Base-by-base conservation (phyloP, 768 basidiomycete species). In the Suillus subalutaceus region DNA sequence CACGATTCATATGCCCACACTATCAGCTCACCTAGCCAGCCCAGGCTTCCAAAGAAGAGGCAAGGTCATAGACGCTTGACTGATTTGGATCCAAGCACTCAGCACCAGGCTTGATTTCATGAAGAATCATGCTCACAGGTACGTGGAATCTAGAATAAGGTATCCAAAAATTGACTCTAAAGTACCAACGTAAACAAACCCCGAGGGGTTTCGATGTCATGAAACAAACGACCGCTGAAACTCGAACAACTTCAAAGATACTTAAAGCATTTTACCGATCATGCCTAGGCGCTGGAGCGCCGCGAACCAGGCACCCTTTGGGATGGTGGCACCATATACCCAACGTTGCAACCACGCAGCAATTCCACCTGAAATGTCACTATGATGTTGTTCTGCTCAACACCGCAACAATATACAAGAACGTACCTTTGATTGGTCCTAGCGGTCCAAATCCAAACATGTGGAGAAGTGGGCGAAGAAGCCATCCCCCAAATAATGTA, bases 401-500 rank as follows among this genome's bases (percentile, higher is more conserved):
- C 23, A 40, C 1, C 15, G 43, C 60, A 13, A 35, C 4, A 30
- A 26, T 18, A 62, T 16, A 67, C 32, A 30, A 38, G 3, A 32
- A 56, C 35, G 3, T 40, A 79, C 79, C 77, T 77, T 79, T 76
- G 4, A 73, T 70, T 6, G 77, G 76, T 6, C 79, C 79, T 18
- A n/a, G 40, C 16, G 75, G 74, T 0, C 77, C 76, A 63, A 81
- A 80, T n/a, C 80, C 81, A 63, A 82, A 78, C 2, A 80, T 8
- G 3, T 72, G 60, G 15, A 79, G 63, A 9, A 81, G 13, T 9
- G 72, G 76, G 20, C 78, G 75, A 37, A 79, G 65, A 18, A 83
- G 13, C 69, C 67, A 72, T 26, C 46, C 57, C 60, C 79, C 76
- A 4, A 80, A 65, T 63, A 80, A 61, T 43, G 77, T 12, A 4